Percentiles rank a stretch among this genome's conserved stretches.
Evolutionary conservation across 164 flowering plant genomes (phyloP).

Genomic region (Magnolia sinica): DNA sequence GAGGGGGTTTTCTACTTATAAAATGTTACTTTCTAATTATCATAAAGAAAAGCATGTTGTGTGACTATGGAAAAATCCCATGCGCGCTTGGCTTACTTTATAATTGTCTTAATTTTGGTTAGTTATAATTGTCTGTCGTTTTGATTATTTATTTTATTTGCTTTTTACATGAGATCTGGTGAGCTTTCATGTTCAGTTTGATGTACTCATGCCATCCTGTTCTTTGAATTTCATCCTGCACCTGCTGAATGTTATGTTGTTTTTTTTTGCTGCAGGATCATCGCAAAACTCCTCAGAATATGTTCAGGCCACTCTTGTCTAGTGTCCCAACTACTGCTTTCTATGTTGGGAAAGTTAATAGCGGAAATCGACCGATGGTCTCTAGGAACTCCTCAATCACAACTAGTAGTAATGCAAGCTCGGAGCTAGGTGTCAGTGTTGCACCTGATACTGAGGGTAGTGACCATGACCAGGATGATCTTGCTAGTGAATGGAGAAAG

Average conservation of each 20-base stretch:
- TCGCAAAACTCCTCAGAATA: constrained; percentile 75
- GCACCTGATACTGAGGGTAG: constrained; percentile 68
- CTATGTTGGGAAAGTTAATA: constrained; percentile 60
- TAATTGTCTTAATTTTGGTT: no score
- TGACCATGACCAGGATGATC: constrained; percentile 60
- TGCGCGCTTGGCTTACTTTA: no score
- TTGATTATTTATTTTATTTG: no score
- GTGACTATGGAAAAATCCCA: no score
- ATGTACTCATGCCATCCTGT: neutral
- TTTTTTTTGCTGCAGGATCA: constrained; percentile 53
- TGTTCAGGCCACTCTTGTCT: constrained; percentile 95
- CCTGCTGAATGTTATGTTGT: neutral
- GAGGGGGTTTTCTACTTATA: neutral
- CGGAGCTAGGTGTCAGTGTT: constrained; percentile 62
- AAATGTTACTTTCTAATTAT: neutral
- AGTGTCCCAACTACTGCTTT: constrained; percentile 91
- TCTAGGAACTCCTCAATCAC: constrained; percentile 78
- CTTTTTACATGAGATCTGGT: no score
- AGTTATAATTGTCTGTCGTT: no score
- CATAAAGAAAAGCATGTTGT: no score
- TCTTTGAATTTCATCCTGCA: neutral
- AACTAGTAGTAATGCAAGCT: constrained; percentile 84
- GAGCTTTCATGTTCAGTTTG: neutral
- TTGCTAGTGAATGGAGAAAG: constrained; percentile 37
- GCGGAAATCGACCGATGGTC: constrained; percentile 50